phyloP scores from a whole-genome alignment of 306 rosid genomes.

The Inga oerstediana region DNA sequence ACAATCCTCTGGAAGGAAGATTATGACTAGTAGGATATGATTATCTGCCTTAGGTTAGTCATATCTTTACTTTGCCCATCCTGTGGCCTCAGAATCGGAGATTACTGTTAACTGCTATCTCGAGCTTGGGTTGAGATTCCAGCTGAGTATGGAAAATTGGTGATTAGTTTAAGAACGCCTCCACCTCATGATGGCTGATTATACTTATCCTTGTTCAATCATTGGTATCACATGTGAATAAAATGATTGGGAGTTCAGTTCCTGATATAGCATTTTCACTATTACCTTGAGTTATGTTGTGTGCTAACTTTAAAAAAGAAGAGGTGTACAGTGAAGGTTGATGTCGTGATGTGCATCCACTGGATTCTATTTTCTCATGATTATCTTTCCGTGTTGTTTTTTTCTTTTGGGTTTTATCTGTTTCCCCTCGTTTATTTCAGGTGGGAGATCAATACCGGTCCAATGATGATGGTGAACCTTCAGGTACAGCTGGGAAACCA shows the following conservation, averaged over 20 bases:
- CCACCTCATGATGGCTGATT: slow-evolving; percentile 19
- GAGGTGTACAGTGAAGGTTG: slow-evolving; percentile 9
- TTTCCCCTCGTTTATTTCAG: slow-evolving; percentile 39
- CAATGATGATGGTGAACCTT: slow-evolving; percentile 94
- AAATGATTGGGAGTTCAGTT: background rate
- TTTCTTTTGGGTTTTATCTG: background rate
- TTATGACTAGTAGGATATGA: background rate
- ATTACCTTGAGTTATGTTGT: background rate
- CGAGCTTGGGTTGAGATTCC: slow-evolving; percentile 6
- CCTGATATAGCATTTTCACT: slow-evolving; percentile 2
- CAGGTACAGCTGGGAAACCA: slow-evolving; percentile 96
- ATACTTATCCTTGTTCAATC: background rate
- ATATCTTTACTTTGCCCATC: background rate
- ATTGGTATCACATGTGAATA: background rate
- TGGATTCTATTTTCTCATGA: slow-evolving; percentile 3
- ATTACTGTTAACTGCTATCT: slow-evolving; percentile 5
- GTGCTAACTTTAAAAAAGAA: slow-evolving; percentile 9
- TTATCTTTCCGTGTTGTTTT: background rate
- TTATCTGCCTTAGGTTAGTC: background rate
- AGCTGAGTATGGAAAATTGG: background rate
- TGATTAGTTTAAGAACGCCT: background rate
- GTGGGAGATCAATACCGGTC: slow-evolving; percentile 91
- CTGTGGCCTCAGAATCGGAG: background rate
- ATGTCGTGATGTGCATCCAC: background rate
- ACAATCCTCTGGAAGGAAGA: background rate